phyloP scores from a whole-genome alignment of 768 basidiomycete species.

The Tubosaeta sp. region DNA sequence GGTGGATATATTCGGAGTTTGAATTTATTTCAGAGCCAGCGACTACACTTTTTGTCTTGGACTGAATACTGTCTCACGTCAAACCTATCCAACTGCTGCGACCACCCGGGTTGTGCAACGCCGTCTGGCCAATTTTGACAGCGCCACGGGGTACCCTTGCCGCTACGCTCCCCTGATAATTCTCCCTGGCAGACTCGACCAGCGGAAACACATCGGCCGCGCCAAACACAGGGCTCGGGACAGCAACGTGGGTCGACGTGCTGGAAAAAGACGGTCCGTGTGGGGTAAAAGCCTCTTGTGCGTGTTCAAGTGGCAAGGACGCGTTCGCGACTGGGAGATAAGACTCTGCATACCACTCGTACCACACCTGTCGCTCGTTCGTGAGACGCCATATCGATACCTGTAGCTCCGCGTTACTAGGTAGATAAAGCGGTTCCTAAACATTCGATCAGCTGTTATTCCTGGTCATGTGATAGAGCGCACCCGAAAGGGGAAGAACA shows the following conservation, averaged over 20 bases:
- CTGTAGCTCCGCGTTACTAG: slow-evolving; percentile 86
- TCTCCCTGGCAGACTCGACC: slow-evolving; percentile 9
- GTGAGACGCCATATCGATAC: slow-evolving; percentile 95
- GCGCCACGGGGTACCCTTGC: slow-evolving; percentile 34
- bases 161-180: slow-evolving; percentile 6
- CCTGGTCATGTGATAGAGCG: slow-evolving; percentile 14
- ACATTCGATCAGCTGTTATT: slow-evolving; percentile 1
- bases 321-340: slow-evolving; percentile 64
- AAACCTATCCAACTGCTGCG: slow-evolving; percentile 92
- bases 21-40: slow-evolving; percentile 17
- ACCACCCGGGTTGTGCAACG: slow-evolving; percentile 87
- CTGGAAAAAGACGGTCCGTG: slow-evolving; percentile 25
- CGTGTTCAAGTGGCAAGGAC: slow-evolving; percentile 17
- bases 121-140: slow-evolving; percentile 93
- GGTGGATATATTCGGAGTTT: slow-evolving; percentile 26
- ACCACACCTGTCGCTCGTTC: slow-evolving; percentile 89
- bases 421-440: slow-evolving; percentile 91
- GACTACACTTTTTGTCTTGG: background rate
- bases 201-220: slow-evolving; percentile 44
- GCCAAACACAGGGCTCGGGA: slow-evolving; percentile 71
- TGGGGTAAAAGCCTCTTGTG: slow-evolving; percentile 13
- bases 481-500: slow-evolving; percentile 93
- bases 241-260: slow-evolving; percentile 26
- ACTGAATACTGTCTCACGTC: slow-evolving; percentile 13
- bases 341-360: slow-evolving; percentile 97